Evolutionary conservation across 768 basidiomycete species (phyloP).

Genomic region (Amanita brunnescens): DNA sequence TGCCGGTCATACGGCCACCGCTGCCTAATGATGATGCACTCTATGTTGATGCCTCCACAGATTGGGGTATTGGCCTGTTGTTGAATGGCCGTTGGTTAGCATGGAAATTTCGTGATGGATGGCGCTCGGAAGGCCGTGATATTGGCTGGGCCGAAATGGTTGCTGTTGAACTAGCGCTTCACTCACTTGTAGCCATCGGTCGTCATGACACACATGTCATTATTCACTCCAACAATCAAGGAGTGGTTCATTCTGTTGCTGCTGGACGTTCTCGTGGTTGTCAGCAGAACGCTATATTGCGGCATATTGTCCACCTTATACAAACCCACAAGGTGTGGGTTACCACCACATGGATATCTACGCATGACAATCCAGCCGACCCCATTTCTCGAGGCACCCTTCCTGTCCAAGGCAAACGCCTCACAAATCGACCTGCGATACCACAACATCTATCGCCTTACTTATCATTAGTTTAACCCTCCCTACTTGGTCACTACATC

Average conservation of each 20-base stretch:
- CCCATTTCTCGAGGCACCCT: conserved; percentile 15
- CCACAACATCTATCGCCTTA: neutral
- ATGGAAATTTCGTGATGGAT: conserved; percentile 21
- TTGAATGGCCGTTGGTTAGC: conserved; percentile 23
- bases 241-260: conserved; percentile 19
- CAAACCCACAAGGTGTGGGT: conserved; percentile 19
- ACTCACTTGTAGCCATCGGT: conserved; percentile 15
- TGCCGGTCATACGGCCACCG: conserved; percentile 9
- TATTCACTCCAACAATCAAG: conserved; percentile 28
- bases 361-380: conserved; percentile 15
- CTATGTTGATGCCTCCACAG: conserved; percentile 29
- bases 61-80: conserved; percentile 28
- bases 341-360: conserved; percentile 17
- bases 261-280: conserved; percentile 18
- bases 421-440: neutral
- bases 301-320: conserved; percentile 16
- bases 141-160: conserved; percentile 38
- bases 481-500: too few species aligned
- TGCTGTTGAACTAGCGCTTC: conserved; percentile 27
- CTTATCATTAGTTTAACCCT: neutral
- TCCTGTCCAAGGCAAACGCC: neutral
- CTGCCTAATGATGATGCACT: conserved; percentile 9
- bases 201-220: conserved; percentile 19
- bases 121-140: conserved; percentile 18
- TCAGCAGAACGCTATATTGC: conserved; percentile 21